Percentiles rank a stretch among this genome's conserved stretches.
These are phyloP conservation scores for Dentipellis sp. DNA, from an alignment of 768 basidiomycete species.

Conservation along the genomic window DNA sequence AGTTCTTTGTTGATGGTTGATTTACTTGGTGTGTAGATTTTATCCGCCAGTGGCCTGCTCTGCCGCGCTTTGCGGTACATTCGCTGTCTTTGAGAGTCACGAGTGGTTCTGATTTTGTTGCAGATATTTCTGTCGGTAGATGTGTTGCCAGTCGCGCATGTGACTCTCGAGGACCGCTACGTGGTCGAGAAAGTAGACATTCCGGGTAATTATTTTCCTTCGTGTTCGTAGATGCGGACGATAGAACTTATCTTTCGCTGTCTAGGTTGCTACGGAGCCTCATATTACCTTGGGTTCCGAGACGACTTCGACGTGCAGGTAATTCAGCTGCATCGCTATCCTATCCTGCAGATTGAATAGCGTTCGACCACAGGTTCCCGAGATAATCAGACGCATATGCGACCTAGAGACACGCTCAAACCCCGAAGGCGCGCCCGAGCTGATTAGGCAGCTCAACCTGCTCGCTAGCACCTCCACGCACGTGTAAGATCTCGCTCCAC, in stretches of 20 bases:
- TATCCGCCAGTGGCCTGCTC: constrained; percentile 55
- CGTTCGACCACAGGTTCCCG: constrained; percentile 24
- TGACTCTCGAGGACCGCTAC: constrained; percentile 43
- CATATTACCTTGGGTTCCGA: constrained; percentile 54
- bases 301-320: constrained; percentile 46
- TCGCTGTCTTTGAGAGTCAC: background rate
- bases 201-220: background rate
- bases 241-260: background rate
- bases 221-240: too few species aligned
- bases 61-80: constrained; percentile 57
- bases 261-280: constrained; percentile 51
- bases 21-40: constrained; percentile 29
- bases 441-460: constrained; percentile 31
- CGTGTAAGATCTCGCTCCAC: constrained; percentile 32
- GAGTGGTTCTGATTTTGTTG: background rate
- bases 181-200: constrained; percentile 39
- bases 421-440: constrained; percentile 22
- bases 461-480: constrained; percentile 39
- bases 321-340: background rate
- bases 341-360: background rate
- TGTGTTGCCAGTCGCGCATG: constrained; percentile 39
- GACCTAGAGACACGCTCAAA: constrained; percentile 35
- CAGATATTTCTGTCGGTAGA: constrained; percentile 58
- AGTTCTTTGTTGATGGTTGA: background rate
- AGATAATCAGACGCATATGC: constrained; percentile 43